Percentiles rank a stretch among this genome's conserved stretches.
These are phyloP conservation scores for Sphagnum contortum DNA, from an alignment of 225 moss, liverwort and hornwort species.

Conservation along the genomic window DNA sequence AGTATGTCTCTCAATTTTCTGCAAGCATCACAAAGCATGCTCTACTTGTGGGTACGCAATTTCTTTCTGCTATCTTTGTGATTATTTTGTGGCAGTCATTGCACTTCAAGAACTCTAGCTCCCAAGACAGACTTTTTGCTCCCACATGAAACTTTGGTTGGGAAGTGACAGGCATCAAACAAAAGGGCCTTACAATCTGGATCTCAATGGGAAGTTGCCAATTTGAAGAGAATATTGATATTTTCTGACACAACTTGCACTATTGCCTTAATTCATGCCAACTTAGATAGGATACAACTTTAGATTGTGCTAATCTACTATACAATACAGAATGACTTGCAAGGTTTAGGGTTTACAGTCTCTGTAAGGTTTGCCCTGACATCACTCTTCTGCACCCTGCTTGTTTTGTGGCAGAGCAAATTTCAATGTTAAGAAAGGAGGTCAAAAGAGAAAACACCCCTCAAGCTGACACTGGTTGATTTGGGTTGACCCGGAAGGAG, in stretches of 20 bases:
- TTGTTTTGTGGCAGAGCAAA: constrained; percentile 36
- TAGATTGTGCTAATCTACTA: no score
- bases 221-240: no score
- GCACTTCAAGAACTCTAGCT: background rate
- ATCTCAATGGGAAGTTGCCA: no score
- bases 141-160: no score
- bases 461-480: constrained; percentile 2
- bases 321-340: background rate
- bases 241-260: no score
- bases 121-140: background rate
- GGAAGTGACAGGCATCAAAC: no score
- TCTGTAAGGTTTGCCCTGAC: background rate
- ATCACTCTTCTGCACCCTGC: no score
- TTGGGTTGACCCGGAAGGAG: no score
- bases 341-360: background rate
- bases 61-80: background rate
- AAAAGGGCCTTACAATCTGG: no score
- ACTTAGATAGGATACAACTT: no score
- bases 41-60: constrained; percentile 81
- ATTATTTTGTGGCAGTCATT: background rate
- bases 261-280: no score
- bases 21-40: constrained; percentile 85
- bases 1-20: constrained; percentile 95
- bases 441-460: constrained; percentile 3
- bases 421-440: constrained; percentile 26